These are phyloP conservation scores for Talaromyces borbonicus DNA, from an alignment of 495 filamentous ascomycete genomes.

Conservation along the genomic window DNA sequence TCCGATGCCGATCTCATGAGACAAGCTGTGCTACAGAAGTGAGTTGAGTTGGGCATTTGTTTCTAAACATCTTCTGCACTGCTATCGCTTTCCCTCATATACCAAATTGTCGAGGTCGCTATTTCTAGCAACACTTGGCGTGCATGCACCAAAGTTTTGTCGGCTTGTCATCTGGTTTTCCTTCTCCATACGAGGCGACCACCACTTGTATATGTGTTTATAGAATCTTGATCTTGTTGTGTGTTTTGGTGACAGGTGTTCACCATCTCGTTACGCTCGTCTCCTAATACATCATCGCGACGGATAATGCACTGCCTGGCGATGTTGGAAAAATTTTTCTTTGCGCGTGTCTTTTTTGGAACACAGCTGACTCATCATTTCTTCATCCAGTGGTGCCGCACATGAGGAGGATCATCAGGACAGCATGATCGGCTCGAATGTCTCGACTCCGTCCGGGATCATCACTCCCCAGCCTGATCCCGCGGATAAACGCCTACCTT, in stretches of 20 bases:
- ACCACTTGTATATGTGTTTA: too few species aligned
- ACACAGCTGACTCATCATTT: not conserved
- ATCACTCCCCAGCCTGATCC: conserved; percentile 83
- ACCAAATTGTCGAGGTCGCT: not conserved
- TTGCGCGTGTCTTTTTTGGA: not conserved
- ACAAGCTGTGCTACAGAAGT: conserved; percentile 41
- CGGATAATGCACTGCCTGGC: too few species aligned
- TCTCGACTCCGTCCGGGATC: conserved; percentile 71
- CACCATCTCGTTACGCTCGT: too few species aligned
- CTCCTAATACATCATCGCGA: too few species aligned
- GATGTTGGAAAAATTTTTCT: too few species aligned
- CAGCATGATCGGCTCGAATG: conserved; percentile 62
- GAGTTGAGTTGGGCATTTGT: conserved; percentile 21
- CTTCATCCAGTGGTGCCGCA: conserved; percentile 18
- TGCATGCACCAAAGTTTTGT: too few species aligned
- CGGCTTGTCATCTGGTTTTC: too few species aligned
- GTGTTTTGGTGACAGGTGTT: too few species aligned
- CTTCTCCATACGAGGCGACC: too few species aligned
- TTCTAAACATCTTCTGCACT: conserved; percentile 5
- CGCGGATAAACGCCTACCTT: conserved; percentile 80
- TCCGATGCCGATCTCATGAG: conserved; percentile 44
- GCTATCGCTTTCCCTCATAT: not conserved
- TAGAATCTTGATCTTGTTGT: too few species aligned
- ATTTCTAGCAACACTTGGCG: too few species aligned
- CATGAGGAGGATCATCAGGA: conserved; percentile 61